phyloP scores from a whole-genome alignment of 2,329 filamentous ascomycete genomes.

The Diaporthe ampelina region DNA sequence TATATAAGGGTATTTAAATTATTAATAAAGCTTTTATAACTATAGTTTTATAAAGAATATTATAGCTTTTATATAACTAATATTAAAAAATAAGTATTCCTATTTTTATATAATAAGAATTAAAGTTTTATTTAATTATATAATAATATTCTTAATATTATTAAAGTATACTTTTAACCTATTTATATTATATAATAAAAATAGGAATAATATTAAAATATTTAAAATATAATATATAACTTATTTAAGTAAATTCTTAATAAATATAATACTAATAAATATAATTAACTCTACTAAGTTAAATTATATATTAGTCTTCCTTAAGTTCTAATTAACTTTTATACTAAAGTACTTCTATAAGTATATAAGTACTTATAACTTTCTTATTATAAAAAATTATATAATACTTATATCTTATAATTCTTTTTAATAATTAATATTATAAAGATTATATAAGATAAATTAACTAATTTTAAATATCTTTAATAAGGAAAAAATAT shows the following conservation, averaged over 20 bases:
- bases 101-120: too few species aligned
- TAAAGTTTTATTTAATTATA: neutral
- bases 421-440: neutral
- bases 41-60: neutral
- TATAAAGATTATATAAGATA: neutral
- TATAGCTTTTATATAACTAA: too few species aligned
- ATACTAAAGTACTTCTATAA: neutral
- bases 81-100: too few species aligned
- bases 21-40: fast-evolving
- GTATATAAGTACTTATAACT: neutral
- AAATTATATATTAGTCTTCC: neutral
- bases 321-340: neutral
- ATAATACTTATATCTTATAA: neutral
- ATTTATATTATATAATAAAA: neutral
- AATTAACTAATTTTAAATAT: neutral
- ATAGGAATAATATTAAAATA: too few species aligned
- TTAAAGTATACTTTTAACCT: neutral
- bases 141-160: neutral
- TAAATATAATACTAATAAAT: neutral
- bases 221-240: too few species aligned
- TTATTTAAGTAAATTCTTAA: neutral
- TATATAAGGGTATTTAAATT: neutral
- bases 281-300: neutral
- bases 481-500: neutral
- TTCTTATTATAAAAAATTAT: neutral